These are phyloP conservation scores for Coniochaeta hoffmannii DNA, from an alignment of 2,329 filamentous ascomycete genomes.

Conservation along the genomic window DNA sequence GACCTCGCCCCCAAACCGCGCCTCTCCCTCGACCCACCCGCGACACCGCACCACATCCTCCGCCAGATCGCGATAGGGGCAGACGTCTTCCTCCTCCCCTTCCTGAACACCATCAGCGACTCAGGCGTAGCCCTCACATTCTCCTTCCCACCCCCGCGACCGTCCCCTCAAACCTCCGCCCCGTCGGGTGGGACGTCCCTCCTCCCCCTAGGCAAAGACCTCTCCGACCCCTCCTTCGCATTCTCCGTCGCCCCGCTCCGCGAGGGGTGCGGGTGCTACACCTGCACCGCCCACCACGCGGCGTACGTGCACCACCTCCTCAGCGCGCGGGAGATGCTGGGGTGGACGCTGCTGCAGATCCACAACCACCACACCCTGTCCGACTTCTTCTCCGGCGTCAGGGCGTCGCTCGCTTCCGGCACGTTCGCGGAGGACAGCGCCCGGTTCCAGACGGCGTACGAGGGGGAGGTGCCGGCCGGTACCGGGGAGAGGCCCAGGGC, in stretches of 20 bases:
- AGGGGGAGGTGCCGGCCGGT: slow-evolving; percentile 61
- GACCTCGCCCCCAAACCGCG: slow-evolving; percentile 58
- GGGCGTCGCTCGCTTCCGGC: slow-evolving; percentile 53
- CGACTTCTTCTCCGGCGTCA: slow-evolving; percentile 64
- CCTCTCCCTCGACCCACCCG: slow-evolving; percentile 63
- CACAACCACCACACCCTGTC: slow-evolving; percentile 76
- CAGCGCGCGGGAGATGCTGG: slow-evolving; percentile 89
- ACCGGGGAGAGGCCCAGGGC: slow-evolving; percentile 73
- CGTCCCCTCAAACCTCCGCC: background rate
- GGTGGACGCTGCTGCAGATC: slow-evolving; percentile 85
- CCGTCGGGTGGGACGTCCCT: slow-evolving; percentile 13
- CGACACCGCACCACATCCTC: slow-evolving; percentile 69
- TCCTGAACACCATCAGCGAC: slow-evolving; percentile 68
- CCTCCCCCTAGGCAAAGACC: slow-evolving; percentile 63
- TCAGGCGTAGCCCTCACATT: slow-evolving; percentile 80
- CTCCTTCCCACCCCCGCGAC: slow-evolving; percentile 49
- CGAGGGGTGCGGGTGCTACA: slow-evolving; percentile 66
- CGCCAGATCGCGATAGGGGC: slow-evolving; percentile 68
- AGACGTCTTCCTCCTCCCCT: slow-evolving; percentile 73
- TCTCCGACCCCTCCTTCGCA: slow-evolving; percentile 62
- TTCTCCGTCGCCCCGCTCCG: slow-evolving; percentile 55
- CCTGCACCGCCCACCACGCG: slow-evolving; percentile 75
- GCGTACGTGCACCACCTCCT: slow-evolving; percentile 87
- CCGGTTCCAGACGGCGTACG: slow-evolving; percentile 50
- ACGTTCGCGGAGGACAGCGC: slow-evolving; percentile 50